Evolutionary conservation across 23 red algal species (phyloP), one percentile per base, ranked within the genome.

Genomic region (Cyanidioschyzon merolae): DNA sequence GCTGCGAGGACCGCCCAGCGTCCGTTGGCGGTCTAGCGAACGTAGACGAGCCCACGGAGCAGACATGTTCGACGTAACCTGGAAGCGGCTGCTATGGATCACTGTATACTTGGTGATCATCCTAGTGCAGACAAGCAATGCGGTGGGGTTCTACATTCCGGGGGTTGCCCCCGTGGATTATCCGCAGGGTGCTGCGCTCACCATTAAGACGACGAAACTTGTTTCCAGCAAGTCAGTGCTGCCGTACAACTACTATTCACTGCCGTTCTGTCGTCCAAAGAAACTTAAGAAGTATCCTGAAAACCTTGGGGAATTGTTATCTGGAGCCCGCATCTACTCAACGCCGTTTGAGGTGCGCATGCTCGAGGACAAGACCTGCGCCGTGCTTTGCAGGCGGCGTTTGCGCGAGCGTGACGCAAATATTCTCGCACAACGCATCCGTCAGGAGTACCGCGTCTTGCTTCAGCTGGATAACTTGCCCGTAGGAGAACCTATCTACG

Each of bases 391-490:
- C 79, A 57, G 68, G 21, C 78, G 80, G 57, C 80, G 38, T 36
- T 58, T 90, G 57, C 39, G 34, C 0, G 35, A 75, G 12, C 25
- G 63, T 0, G 79, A 74, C 16, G 54, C 59, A 34, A 30, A 82
- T 24, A 77, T 74, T 24, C 74, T 96, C 12, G 37, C 68, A 1
- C 15, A 75, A 31, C 84, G 87, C 39, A 89, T 98, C 57, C 36
- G 41, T 2, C 57, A 92, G 54, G 82, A 90, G 40, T 98, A 91
- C 50, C 80, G 58, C 2, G 94, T 76, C 39, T 67, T 88, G 2
- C 84, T 98, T 1, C 83, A 90, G 39, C 74, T 90, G 21, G 94
- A 98, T 79, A 91, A 98, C 58, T 88, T 98, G 88, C 94, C 94
- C 29, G 78, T 98, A 27, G 88, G 90, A 31, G 77, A 88, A 39